These are phyloP conservation scores for Claviceps humidiphila DNA, from an alignment of 2,329 filamentous ascomycete genomes.

Conservation along the genomic window DNA sequence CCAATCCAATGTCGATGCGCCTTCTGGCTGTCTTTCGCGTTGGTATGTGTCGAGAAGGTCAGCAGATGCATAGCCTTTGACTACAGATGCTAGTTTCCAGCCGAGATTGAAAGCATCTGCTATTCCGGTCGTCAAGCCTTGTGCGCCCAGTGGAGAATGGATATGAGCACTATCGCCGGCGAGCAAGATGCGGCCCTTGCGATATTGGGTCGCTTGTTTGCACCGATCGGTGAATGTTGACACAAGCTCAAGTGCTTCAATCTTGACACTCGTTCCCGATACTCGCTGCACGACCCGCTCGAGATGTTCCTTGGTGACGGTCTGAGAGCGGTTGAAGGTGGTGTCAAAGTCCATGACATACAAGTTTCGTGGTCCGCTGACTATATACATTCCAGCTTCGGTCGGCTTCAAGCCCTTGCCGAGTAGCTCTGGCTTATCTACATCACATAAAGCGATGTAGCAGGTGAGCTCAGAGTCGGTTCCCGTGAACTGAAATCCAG, in stretches of 20 bases:
- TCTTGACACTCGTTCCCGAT: conserved; percentile 12
- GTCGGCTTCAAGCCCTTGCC: conserved; percentile 14
- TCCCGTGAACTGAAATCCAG: conserved; percentile 23
- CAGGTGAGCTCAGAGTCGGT: conserved; percentile 23
- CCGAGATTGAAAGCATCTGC: conserved; percentile 35
- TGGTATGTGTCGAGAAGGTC: conserved; percentile 34
- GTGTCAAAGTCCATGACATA: conserved; percentile 13
- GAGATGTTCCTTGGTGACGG: conserved; percentile 10
- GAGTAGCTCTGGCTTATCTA: conserved; percentile 18
- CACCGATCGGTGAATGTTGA: conserved; percentile 14
- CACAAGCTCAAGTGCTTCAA: conserved; percentile 13
- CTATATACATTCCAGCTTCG: conserved; percentile 16
- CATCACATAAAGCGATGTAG: conserved; percentile 19
- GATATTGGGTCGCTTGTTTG: conserved; percentile 20
- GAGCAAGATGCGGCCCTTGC: conserved; percentile 30
- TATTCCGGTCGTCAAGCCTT: conserved; percentile 38
- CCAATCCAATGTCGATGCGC: conserved; percentile 22
- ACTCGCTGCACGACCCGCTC: conserved; percentile 11
- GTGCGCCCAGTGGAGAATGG: conserved; percentile 32
- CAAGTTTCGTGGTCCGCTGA: conserved; percentile 3
- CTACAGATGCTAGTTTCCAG: conserved; percentile 34
- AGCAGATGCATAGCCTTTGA: conserved; percentile 10
- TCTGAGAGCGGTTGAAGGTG: conserved; percentile 9
- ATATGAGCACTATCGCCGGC: conserved; percentile 38
- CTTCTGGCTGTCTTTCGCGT: conserved; percentile 31